Evolutionary conservation across 345 rosid genomes (phyloP), one percentile per base, ranked within the genome.

Genomic region (Brassica nigra): DNA sequence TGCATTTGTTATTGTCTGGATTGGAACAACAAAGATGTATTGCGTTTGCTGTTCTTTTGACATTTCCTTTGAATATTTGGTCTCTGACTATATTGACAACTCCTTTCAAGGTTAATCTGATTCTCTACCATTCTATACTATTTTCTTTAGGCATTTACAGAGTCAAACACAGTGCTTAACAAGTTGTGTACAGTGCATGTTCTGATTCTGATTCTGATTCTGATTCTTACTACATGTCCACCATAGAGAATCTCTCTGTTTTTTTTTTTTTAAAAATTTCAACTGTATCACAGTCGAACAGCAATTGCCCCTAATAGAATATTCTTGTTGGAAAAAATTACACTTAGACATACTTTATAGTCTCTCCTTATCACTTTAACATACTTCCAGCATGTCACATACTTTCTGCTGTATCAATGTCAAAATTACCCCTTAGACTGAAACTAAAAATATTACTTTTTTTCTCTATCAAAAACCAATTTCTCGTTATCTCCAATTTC

Each of bases 321-420:
- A 42, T 11, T 42, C 5, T 42, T 42, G 12, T 42, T 42, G 49
- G 8, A 6, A 18, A 18, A 18, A 18, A 18, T 30, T 30, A 30
- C 33, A 30, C 33, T 2, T 4, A 30, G 33, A 30, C 33, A 30
- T 30, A 30, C 33, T 30, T 30, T 30, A 30, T 18, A 18, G 18
- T 18, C 33, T 30, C 33, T 30, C 33, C 4, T 30, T 30, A 30
- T 30, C 33, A 30, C 33, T 66, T 15, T 30, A 57, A 59, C 82
- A 73, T 79, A 68, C 20, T 71, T n/a, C 63, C 65, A 65, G 28
- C 62, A n/a, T 55, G 49, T 14, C 3, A 65, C 44, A 20, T 62
- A 8, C 33, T 30, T 30, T 30, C 4, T 3, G 4, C 33, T 4
- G 4, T 30, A 18, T 29, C 11, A 61, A 15, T 4, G 57, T 30